Conservation (phyloP, 495 filamentous ascomycete species). For the Penicillium canariense region DNA sequence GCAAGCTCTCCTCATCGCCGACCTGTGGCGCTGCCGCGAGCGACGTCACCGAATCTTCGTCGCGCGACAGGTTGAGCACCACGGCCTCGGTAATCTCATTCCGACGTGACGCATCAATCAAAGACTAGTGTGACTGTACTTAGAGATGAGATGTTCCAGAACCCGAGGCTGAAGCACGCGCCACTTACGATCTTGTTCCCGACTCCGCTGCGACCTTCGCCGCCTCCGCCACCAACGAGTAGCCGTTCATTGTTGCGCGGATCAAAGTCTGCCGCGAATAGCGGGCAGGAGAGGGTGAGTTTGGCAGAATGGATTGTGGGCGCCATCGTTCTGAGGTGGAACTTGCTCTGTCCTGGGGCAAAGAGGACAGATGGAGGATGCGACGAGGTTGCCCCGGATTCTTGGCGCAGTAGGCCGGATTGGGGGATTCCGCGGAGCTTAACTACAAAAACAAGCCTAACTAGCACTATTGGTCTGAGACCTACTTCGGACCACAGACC, state of each 20-base stretch:
- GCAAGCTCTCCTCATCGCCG: slow-evolving; percentile 44
- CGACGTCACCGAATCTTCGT: slow-evolving; percentile 90
- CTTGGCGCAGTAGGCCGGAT: slow-evolving; percentile 31
- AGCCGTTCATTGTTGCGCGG: slow-evolving; percentile 70
- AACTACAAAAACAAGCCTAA: neutral
- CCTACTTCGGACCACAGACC: neutral
- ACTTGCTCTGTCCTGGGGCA: slow-evolving; percentile 2
- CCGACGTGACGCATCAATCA: slow-evolving; percentile 65
- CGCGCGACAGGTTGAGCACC: slow-evolving; percentile 75
- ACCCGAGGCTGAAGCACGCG: neutral
- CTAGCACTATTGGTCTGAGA: neutral
- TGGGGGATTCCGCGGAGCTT: slow-evolving; percentile 13
- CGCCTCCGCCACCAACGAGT: slow-evolving; percentile 88
- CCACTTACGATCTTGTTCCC: slow-evolving; percentile 80
- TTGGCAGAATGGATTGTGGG: slow-evolving; percentile 59
- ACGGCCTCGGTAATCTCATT: slow-evolving; percentile 61
- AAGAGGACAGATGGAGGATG: slow-evolving; percentile 27
- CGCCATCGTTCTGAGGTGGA: slow-evolving; percentile 36
- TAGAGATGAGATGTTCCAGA: slow-evolving; percentile 1
- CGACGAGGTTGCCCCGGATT: slow-evolving; percentile 30
- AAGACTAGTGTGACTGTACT: slow-evolving; percentile 44
- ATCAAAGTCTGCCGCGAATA: slow-evolving; percentile 88
- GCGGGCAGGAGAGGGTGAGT: slow-evolving; percentile 76
- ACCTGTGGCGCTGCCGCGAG: slow-evolving; percentile 61
- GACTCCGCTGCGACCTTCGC: slow-evolving; percentile 79